Percentiles rank a stretch among this genome's conserved stretches.
phyloP scores from a whole-genome alignment of 2,329 filamentous ascomycete genomes.

The Penicillium nordicum region DNA sequence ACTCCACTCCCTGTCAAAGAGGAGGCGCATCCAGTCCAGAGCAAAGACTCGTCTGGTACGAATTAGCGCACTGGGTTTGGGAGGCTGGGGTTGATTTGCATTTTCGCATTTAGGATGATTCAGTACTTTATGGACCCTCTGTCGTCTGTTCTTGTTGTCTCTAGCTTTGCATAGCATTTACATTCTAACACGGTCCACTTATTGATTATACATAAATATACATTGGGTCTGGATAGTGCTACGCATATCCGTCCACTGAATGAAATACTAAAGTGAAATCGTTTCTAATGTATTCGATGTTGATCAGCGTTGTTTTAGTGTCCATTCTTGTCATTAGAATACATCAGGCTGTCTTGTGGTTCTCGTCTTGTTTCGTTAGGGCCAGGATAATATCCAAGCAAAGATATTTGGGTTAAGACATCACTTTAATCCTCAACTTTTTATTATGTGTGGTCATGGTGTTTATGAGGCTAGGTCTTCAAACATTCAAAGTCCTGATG shows the following conservation, averaged over 20 bases:
- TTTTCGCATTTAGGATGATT: background rate
- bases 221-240: background rate
- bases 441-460: background rate
- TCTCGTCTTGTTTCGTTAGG: background rate
- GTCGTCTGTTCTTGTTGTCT: background rate
- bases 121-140: background rate
- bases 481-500: background rate
- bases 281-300: background rate
- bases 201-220: constrained; percentile 2
- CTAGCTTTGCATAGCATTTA: constrained; percentile 12
- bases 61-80: background rate
- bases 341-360: background rate
- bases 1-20: constrained; percentile 7
- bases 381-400: background rate
- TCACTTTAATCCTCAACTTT: background rate
- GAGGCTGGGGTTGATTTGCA: background rate
- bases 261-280: background rate
- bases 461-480: too few relatives aligned
- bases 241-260: background rate
- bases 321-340: background rate
- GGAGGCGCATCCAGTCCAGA: background rate
- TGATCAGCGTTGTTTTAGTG: background rate
- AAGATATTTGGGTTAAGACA: background rate
- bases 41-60: constrained; percentile 7
- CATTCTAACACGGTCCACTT: background rate